Evolutionary conservation across 192 early-diverging fungal species (phyloP).

Genomic region (Globomyces pollinis-pini): DNA sequence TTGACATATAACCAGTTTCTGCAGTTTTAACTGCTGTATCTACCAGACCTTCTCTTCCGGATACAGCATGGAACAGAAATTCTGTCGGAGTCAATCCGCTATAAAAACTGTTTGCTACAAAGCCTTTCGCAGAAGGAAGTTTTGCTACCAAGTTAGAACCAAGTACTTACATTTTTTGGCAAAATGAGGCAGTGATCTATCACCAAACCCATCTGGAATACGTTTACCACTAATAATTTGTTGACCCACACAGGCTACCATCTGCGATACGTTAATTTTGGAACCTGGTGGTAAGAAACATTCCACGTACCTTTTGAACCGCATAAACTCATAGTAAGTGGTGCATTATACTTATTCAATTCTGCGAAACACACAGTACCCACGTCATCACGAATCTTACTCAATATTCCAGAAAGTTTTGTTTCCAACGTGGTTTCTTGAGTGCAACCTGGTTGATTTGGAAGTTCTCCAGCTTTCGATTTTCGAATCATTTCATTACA

Average conservation of each 20-base stretch:
- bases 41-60: constrained; percentile 98
- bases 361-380: constrained; percentile 88
- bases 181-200: constrained; percentile 95
- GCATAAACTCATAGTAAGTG: constrained; percentile 97
- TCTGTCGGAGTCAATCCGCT: constrained; percentile 91
- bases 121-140: constrained; percentile 90
- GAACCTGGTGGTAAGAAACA: too few relatives aligned
- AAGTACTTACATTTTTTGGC: constrained; percentile 88
- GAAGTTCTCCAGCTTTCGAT: constrained; percentile 63
- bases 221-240: constrained; percentile 96
- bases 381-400: constrained; percentile 82
- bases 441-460: constrained; percentile 79
- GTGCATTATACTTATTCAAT: constrained; percentile 91
- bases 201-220: constrained; percentile 94
- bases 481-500: constrained; percentile 77
- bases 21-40: constrained; percentile 99
- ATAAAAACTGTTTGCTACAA: constrained; percentile 96
- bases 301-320: constrained; percentile 99
- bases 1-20: constrained; percentile 98
- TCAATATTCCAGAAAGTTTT: constrained; percentile 79
- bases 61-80: constrained; percentile 98
- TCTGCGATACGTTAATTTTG: constrained; percentile 96
- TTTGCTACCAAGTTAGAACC: too few relatives aligned
- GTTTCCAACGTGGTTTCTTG: constrained; percentile 81
- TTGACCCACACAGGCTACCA: constrained; percentile 99